Percentiles rank a stretch among this genome's conserved stretches.
These are phyloP conservation scores for Gaeumannomyces sp. DNA, from an alignment of 2,329 filamentous ascomycete genomes.

Conservation along the genomic window DNA sequence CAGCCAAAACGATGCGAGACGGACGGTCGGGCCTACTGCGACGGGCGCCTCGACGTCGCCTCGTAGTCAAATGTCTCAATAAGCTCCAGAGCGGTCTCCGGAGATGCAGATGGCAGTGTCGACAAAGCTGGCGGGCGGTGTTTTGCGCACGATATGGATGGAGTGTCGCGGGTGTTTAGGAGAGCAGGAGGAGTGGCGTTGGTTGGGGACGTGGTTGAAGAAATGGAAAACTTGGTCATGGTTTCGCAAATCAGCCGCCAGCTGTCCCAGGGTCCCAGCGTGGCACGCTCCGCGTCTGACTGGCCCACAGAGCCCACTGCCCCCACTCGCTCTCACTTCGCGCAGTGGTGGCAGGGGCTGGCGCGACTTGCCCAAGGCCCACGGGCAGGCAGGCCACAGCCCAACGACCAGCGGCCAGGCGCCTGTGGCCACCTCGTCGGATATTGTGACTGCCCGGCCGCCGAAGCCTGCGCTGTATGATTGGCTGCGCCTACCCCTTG, in stretches of 20 bases:
- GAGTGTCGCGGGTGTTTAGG: constrained; percentile 5
- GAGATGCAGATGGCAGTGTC: not conserved
- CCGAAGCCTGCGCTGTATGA: not conserved
- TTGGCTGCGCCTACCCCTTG: not conserved
- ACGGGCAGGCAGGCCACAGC: not conserved
- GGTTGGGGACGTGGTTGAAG: constrained; percentile 12
- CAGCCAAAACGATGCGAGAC: not conserved
- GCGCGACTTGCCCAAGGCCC: not conserved
- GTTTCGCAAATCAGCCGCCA: constrained; percentile 17
- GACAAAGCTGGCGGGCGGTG: not conserved
- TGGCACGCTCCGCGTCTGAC: constrained; percentile 15
- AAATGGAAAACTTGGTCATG: constrained; percentile 20
- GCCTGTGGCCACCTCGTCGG: not conserved
- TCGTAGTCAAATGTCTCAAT: not conserved
- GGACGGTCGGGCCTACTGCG: not conserved
- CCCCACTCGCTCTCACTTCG: not conserved
- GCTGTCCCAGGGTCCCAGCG: constrained; percentile 2
- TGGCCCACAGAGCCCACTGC: constrained; percentile 10
- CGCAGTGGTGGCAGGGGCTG: not conserved
- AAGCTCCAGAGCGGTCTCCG: not conserved
- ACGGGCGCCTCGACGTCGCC: not conserved
- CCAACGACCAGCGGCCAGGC: no score
- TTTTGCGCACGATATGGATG: not conserved
- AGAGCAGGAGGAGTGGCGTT: constrained; percentile 14
- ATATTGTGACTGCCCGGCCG: constrained; percentile 8